phyloP scores from a whole-genome alignment of 1,284 basidiomycete species.

The Trametes versicolor region DNA sequence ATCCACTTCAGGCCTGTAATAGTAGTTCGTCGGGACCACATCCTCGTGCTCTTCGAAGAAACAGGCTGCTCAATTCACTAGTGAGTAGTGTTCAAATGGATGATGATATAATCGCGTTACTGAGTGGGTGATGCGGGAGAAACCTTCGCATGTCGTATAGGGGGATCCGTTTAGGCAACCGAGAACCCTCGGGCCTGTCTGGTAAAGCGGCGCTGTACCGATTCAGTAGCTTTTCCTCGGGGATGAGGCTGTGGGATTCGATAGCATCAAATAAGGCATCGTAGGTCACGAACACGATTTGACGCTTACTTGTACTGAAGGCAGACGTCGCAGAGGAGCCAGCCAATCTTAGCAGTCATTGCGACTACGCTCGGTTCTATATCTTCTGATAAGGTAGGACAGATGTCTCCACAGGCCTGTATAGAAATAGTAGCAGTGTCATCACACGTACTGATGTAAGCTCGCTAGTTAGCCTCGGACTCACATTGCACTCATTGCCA shows the following conservation, averaged over 20 bases:
- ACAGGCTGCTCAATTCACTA: not conserved
- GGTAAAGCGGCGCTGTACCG: not conserved
- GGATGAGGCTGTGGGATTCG: not conserved
- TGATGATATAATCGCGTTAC: not conserved
- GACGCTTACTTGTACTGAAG: not conserved
- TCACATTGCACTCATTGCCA: not conserved
- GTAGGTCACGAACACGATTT: not conserved
- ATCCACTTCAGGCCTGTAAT: not conserved
- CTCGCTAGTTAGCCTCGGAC: not conserved
- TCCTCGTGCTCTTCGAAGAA: not conserved
- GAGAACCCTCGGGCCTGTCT: not conserved
- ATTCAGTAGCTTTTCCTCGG: not conserved
- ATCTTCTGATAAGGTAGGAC: not conserved
- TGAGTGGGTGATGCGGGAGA: not conserved
- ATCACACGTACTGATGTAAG: not conserved
- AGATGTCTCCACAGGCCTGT: not conserved
- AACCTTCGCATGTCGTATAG: not conserved
- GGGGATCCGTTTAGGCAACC: not conserved
- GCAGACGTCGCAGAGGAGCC: not conserved
- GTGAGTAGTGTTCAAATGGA: not conserved
- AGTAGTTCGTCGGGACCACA: not conserved
- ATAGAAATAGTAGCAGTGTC: no score
- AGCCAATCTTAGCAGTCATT: not conserved
- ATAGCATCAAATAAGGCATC: not conserved
- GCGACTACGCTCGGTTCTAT: not conserved